A percentile compares a stretch with the other conserved stretches of the same genome.
Evolutionary conservation across 306 rosid species (phyloP).

Genomic region (Dalbergia cochinchinensis): DNA sequence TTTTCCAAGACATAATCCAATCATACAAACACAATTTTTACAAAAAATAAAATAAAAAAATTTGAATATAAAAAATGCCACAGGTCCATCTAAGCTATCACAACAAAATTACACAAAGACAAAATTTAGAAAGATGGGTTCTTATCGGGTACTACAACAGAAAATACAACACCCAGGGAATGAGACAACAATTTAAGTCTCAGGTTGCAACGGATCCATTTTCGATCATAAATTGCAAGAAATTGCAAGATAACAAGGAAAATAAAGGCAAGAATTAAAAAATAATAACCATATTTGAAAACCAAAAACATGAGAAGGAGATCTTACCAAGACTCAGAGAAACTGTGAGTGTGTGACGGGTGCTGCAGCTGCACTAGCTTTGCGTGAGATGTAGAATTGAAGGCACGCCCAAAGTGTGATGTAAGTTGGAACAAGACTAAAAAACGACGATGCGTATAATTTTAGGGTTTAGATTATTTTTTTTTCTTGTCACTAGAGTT

Average conservation of each 20-base stretch:
- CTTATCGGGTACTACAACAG: not conserved
- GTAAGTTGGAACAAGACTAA: not conserved
- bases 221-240: not conserved
- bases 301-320: not conserved
- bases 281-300: not conserved
- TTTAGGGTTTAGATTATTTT: not conserved
- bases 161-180: not conserved
- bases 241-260: not conserved
- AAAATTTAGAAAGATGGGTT: not conserved
- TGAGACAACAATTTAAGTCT: not conserved
- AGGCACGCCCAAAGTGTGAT: not conserved
- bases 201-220: not conserved
- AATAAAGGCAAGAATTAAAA: not conserved
- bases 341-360: not conserved
- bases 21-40: not conserved
- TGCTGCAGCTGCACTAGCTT: constrained; percentile 22
- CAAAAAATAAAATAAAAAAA: not conserved
- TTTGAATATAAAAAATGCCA: not conserved
- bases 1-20: not conserved
- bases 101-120: not conserved
- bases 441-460: not conserved
- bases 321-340: constrained; percentile 35
- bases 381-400: not conserved
- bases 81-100: not conserved
- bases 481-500: not conserved